Evolutionary conservation across 352 stramenopile genomes (phyloP).

Genomic region (Pythium aphanidermatum): DNA sequence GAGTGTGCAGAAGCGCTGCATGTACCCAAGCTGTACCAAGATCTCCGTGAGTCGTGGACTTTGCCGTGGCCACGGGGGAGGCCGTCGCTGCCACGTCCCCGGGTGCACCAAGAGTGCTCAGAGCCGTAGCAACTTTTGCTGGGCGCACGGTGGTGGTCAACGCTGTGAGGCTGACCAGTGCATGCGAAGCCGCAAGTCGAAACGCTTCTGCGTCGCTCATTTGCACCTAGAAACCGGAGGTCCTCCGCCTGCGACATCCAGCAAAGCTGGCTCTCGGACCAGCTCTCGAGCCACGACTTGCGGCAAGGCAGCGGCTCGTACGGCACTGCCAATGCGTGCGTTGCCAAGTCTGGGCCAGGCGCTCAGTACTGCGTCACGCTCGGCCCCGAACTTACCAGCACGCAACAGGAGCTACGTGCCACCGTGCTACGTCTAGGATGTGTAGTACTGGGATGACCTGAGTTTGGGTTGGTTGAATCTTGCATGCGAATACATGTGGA

Average conservation of each 20-base stretch:
- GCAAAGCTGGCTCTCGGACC: no score
- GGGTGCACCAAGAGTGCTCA: slow-evolving; percentile 63
- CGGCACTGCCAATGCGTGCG: slow-evolving; percentile 2
- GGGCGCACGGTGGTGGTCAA: slow-evolving; percentile 59
- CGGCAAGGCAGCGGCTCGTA: no score
- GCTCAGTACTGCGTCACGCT: slow-evolving; percentile 35
- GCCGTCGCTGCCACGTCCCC: slow-evolving; percentile 52
- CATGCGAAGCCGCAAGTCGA: slow-evolving; percentile 62
- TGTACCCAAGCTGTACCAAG: slow-evolving; percentile 48
- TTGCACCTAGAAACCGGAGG: slow-evolving; percentile 24
- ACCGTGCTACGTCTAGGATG: no score
- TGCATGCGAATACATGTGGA: no score
- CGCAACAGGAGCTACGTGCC: background rate
- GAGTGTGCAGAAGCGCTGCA: slow-evolving; percentile 56
- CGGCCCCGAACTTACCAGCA: slow-evolving; percentile 33
- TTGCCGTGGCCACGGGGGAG: slow-evolving; percentile 60
- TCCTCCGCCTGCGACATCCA: no score
- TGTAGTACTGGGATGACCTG: no score
- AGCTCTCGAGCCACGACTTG: no score
- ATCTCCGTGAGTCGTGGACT: slow-evolving; percentile 60
- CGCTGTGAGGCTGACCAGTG: slow-evolving; percentile 56
- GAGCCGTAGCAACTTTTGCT: slow-evolving; percentile 64
- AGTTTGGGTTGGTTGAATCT: no score
- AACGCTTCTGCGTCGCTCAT: slow-evolving; percentile 59
- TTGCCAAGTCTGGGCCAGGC: slow-evolving; percentile 47